Percentiles rank a stretch among this genome's conserved stretches.
Conservation (phyloP, 805 yeast genomes). For the Starmerella apicola region DNA sequence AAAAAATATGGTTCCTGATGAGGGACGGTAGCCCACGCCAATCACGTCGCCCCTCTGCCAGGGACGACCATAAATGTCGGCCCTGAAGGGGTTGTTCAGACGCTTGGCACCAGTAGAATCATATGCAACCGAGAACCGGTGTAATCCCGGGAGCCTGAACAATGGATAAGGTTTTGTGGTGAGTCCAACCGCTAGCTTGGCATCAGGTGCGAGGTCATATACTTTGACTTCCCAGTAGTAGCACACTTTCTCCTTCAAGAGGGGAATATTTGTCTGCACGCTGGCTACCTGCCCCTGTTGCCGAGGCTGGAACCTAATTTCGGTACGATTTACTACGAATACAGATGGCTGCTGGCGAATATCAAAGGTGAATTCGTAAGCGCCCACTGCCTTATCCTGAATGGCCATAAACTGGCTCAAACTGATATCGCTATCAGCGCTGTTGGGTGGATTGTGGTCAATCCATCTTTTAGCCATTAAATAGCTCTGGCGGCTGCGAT, state of each 20-base stretch:
- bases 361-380: slow-evolving; percentile 66
- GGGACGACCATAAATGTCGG: slow-evolving; percentile 34
- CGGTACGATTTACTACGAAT: slow-evolving; percentile 50
- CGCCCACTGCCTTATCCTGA: slow-evolving; percentile 78
- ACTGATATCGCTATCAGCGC: slow-evolving; percentile 32
- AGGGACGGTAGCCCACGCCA: slow-evolving; percentile 78
- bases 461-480: slow-evolving; percentile 46
- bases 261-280: slow-evolving; percentile 69
- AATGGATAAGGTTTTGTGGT: slow-evolving; percentile 84
- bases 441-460: slow-evolving; percentile 33
- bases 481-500: slow-evolving; percentile 42
- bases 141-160: slow-evolving; percentile 88
- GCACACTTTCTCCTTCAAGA: slow-evolving; percentile 71
- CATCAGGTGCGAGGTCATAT: slow-evolving; percentile 46
- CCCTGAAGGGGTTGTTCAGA: slow-evolving; percentile 58
- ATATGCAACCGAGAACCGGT: slow-evolving; percentile 71
- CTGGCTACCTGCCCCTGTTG: slow-evolving; percentile 31
- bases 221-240: slow-evolving; percentile 83
- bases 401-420: slow-evolving; percentile 53
- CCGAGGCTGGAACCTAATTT: slow-evolving; percentile 29
- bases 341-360: slow-evolving; percentile 42
- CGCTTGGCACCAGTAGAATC: slow-evolving; percentile 76
- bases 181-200: slow-evolving; percentile 58
- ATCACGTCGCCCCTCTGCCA: slow-evolving; percentile 74
- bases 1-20: slow-evolving; percentile 79